Percentiles rank a stretch among this genome's conserved stretches.
These are phyloP conservation scores for Nemania diffusa DNA, from an alignment of 2,329 filamentous ascomycete species.

Conservation along the genomic window DNA sequence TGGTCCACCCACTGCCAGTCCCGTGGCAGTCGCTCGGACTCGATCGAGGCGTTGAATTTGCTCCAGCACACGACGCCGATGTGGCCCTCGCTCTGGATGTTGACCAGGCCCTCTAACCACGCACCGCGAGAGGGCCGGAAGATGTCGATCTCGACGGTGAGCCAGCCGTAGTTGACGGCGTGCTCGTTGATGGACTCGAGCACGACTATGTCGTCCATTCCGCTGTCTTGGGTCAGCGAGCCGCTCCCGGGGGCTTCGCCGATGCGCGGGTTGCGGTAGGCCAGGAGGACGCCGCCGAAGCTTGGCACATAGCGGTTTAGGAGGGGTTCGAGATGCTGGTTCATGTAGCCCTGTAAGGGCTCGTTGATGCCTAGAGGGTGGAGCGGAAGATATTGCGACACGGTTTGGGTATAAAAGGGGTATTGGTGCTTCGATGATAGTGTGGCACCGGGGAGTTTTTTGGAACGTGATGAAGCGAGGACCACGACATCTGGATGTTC, in stretches of 20 bases:
- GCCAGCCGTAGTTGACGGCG: conserved; percentile 85
- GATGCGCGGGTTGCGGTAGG: conserved; percentile 75
- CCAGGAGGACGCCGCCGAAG: conserved; percentile 78
- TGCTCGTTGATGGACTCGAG: conserved; percentile 78
- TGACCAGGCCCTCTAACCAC: conserved; percentile 82
- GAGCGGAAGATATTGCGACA: conserved; percentile 82
- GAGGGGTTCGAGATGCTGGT: conserved; percentile 79
- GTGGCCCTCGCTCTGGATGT: conserved; percentile 88
- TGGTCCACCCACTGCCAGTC: conserved; percentile 84
- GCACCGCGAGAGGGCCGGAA: conserved; percentile 80
- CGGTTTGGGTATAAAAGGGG: conserved; percentile 81
- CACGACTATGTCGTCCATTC: conserved; percentile 56
- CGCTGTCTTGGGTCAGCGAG: conserved; percentile 60
- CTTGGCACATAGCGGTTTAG: conserved; percentile 80
- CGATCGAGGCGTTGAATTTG: conserved; percentile 90
- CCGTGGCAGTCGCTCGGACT: conserved; percentile 76
- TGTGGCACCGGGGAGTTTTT: not conserved
- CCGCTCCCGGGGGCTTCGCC: conserved; percentile 66
- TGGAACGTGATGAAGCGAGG: conserved; percentile 44
- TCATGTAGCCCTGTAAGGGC: conserved; percentile 75
- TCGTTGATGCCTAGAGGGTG: conserved; percentile 76
- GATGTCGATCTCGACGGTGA: conserved; percentile 86
- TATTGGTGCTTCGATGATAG: conserved; percentile 57
- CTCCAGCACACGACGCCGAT: conserved; percentile 90
- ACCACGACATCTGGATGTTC: conserved; percentile 51